These are phyloP conservation scores for Mycena alexandri DNA, from an alignment of 768 basidiomycete genomes.

Conservation along the genomic window DNA sequence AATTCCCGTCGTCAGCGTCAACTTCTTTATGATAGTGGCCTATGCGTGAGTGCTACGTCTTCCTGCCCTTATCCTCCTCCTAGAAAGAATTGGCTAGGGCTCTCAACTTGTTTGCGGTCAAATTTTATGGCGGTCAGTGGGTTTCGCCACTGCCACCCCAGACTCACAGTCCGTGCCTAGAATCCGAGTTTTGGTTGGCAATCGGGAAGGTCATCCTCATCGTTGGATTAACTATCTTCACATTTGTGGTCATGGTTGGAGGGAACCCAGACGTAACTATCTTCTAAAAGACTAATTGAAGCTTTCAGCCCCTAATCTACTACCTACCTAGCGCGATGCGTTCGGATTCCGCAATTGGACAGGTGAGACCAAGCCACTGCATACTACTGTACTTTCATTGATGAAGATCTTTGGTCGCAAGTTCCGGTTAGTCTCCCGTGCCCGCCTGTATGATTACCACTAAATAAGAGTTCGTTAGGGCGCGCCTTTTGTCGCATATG, in stretches of 20 bases:
- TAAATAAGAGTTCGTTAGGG: conserved; percentile 38
- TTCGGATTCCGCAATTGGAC: conserved; percentile 71
- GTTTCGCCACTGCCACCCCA: background rate
- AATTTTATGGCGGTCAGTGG: conserved; percentile 60
- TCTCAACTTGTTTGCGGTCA: conserved; percentile 62
- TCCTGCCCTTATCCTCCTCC: background rate
- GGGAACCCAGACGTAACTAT: conserved; percentile 29
- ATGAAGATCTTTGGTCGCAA: conserved; percentile 48
- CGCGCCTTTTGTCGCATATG: conserved; percentile 70
- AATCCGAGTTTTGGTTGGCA: conserved; percentile 69
- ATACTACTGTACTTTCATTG: background rate
- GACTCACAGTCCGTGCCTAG: conserved; percentile 40
- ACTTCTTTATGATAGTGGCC: conserved; percentile 56
- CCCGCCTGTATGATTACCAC: background rate
- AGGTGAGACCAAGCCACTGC: conserved; percentile 15
- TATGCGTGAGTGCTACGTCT: conserved; percentile 40
- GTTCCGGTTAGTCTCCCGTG: conserved; percentile 41
- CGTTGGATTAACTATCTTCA: conserved; percentile 61
- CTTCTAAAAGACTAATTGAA: background rate
- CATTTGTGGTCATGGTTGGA: conserved; percentile 66
- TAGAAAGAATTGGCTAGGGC: conserved; percentile 42
- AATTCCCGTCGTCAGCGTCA: conserved; percentile 59
- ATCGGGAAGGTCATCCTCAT: conserved; percentile 64
- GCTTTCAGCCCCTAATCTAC: too few relatives aligned
- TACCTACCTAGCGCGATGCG: conserved; percentile 61